Evolutionary conservation across 768 basidiomycete species (phyloP).

Genomic region (Suillus sp.): DNA sequence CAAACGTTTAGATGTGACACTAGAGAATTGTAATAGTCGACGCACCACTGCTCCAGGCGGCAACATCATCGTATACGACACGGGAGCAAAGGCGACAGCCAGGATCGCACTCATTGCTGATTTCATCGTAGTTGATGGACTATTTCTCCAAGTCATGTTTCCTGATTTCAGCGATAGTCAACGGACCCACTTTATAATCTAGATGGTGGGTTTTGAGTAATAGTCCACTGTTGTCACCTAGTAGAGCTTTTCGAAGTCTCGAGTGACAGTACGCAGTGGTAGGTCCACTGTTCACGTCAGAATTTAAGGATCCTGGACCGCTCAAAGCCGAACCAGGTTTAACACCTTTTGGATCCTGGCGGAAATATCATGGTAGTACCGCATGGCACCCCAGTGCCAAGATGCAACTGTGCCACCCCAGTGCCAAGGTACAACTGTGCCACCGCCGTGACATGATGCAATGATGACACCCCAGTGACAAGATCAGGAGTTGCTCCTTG

Average conservation of each 20-base stretch:
- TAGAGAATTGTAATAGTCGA: background rate
- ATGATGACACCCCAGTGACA: too few relatives aligned
- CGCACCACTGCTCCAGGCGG: constrained; percentile 11
- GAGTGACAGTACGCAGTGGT: background rate
- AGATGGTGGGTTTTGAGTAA: background rate
- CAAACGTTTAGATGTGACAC: background rate
- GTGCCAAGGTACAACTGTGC: too few relatives aligned
- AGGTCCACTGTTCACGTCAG: background rate
- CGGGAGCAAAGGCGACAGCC: background rate
- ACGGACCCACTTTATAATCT: too few relatives aligned
- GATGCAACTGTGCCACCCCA: too few relatives aligned
- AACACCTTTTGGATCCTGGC: too few relatives aligned
- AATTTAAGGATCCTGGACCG: too few relatives aligned
- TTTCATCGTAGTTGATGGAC: background rate
- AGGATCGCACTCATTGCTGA: background rate
- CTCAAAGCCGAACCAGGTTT: too few relatives aligned
- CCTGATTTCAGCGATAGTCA: background rate
- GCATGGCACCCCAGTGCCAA: too few relatives aligned
- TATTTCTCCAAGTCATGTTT: background rate
- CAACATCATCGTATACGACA: background rate
- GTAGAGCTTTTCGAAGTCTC: background rate
- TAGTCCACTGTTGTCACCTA: background rate
- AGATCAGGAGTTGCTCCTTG: too few relatives aligned
- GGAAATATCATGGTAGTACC: too few relatives aligned
- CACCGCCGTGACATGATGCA: too few relatives aligned